Evolutionary conservation across 257 asterid species (phyloP), one percentile per base, ranked within the genome.

Genomic region (Mitragyna speciosa): DNA sequence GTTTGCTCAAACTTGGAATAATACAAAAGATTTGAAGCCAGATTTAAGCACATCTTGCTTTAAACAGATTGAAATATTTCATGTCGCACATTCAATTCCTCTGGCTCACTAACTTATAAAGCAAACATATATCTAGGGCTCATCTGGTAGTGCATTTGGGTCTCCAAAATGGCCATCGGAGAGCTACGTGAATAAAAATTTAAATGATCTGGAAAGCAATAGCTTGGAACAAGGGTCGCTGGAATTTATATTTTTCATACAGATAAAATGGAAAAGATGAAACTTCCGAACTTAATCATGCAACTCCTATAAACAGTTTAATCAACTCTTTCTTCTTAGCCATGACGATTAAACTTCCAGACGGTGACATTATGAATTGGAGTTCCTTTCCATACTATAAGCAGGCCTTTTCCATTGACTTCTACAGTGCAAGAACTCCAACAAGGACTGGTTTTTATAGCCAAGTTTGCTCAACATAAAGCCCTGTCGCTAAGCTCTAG

Each of bases 381-480:
- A 63, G 84, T 76, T 41, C 83, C 92, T 30, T 82, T 87, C 91
- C 92, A 89, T 6, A 88, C 86, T 36, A 87, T 11, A 31, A 83
- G 72, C 81, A 90, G 49, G 48, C 84, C 78, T 74, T 84, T 85
- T 70, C 87, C 90, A 52, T 86, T 72, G 86, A 80, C 82, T 6
- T 67, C 78, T 61, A 88, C 39, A 6, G 79, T 87, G 71, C 89
- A 87, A 31, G 12, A 47, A 7, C 64, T 81, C 85, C 87, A 80
- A 77, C 82, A n/a, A 56, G 80, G 81, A 79, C 59, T 77, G 64
- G 58, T 82, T 59, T 80, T 41, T 6, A 86, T 61, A 78, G 87
- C 64, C 75, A 86, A 63, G 33, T 78, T 74, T 41, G 90, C 91
- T 67, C 82, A 87, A 78, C 49, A 76, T 83, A 88, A 67, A 22